phyloP scores from a whole-genome alignment of 352 stramenopile genomes.

The Phytophthora citricola region DNA sequence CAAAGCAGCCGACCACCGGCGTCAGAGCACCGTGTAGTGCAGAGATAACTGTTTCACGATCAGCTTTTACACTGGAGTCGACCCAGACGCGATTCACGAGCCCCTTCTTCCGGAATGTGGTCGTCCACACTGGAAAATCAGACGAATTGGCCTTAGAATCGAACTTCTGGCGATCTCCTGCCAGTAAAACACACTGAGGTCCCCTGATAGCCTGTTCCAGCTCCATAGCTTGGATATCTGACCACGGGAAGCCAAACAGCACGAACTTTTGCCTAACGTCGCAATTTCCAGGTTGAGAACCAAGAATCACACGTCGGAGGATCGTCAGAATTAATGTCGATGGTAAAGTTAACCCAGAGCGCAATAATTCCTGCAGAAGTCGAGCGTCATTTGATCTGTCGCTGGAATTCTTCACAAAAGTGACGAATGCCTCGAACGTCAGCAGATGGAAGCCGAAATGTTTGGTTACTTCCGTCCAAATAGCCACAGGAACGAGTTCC shows the following conservation, averaged over 20 bases:
- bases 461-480: constrained; percentile 16
- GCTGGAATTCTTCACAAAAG: constrained; percentile 26
- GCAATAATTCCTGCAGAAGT: constrained; percentile 31
- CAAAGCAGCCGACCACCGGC: constrained; percentile 41
- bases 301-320: constrained; percentile 33
- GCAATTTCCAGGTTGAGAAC: constrained; percentile 11
- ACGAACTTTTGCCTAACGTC: constrained; percentile 44
- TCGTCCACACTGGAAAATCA: constrained; percentile 26
- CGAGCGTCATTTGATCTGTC: constrained; percentile 27
- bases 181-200: constrained; percentile 23
- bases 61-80: constrained; percentile 12
- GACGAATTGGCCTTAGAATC: constrained; percentile 3
- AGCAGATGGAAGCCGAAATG: constrained; percentile 38
- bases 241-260: constrained; percentile 53
- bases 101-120: constrained; percentile 26
- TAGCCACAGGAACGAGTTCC: constrained; percentile 2
- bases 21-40: constrained; percentile 13
- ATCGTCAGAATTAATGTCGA: constrained; percentile 33
- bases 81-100: constrained; percentile 27
- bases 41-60: not conserved
- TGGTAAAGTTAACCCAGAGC: constrained; percentile 37
- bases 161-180: constrained; percentile 5
- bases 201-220: constrained; percentile 43
- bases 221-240: constrained; percentile 23
- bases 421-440: constrained; percentile 35